These are phyloP conservation scores for Penicillium bovifimosum DNA, from an alignment of 495 filamentous ascomycete genomes.

Conservation along the genomic window DNA sequence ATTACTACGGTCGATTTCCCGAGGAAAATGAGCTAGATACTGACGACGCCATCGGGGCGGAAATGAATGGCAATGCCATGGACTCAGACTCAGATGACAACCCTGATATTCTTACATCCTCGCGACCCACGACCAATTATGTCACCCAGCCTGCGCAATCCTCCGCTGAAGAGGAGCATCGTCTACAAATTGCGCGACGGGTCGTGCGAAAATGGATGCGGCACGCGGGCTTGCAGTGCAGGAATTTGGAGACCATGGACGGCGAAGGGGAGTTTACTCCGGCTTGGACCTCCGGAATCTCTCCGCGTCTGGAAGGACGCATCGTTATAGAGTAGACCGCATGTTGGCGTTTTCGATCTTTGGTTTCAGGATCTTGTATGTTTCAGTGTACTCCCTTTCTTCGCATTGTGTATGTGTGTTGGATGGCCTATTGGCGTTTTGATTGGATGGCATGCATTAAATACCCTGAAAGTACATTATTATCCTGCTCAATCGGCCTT, in stretches of 20 bases:
- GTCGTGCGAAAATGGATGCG: conserved; percentile 71
- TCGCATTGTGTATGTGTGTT: conserved; percentile 1
- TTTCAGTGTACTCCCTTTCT: not conserved
- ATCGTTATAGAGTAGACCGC: conserved; percentile 44
- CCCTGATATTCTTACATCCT: conserved; percentile 36
- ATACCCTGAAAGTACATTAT: conserved; percentile 1
- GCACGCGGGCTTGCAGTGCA: conserved; percentile 52
- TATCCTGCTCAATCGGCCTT: conserved; percentile 7
- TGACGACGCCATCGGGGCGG: conserved; percentile 20
- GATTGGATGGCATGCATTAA: conserved; percentile 1
- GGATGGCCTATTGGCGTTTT: not conserved
- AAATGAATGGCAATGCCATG: conserved; percentile 31
- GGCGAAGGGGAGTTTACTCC: conserved; percentile 53
- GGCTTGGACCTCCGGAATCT: conserved; percentile 73
- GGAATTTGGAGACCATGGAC: conserved; percentile 29
- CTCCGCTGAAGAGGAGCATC: conserved; percentile 35
- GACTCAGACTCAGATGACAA: conserved; percentile 45
- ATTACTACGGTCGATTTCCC: conserved; percentile 43
- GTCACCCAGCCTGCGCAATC: conserved; percentile 36
- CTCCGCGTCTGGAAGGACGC: conserved; percentile 70
- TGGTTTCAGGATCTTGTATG: not conserved
- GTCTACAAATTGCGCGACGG: conserved; percentile 49
- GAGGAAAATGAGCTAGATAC: conserved; percentile 32
- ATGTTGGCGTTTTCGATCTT: not conserved
- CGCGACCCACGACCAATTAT: conserved; percentile 34